phyloP scores from a whole-genome alignment of 2,329 filamentous ascomycete species.

The Monilinia fructicola region DNA sequence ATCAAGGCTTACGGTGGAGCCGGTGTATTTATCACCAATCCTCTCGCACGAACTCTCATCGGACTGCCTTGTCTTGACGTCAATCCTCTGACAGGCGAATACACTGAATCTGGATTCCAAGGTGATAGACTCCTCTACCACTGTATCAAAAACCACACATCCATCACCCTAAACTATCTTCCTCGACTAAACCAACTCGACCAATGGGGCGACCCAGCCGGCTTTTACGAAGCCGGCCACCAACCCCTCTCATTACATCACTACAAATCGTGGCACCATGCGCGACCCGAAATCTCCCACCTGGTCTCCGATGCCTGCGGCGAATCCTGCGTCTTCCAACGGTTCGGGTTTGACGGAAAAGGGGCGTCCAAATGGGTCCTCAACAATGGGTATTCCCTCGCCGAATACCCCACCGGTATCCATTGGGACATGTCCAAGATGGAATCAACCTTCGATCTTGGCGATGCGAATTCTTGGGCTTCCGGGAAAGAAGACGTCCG shows the following conservation, averaged over 20 bases:
- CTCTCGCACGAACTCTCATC: conserved; percentile 31
- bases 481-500: conserved; percentile 31
- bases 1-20: conserved; percentile 38
- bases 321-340: conserved; percentile 39
- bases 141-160: conserved; percentile 36
- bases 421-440: conserved; percentile 37
- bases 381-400: conserved; percentile 37
- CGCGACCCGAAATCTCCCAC: conserved; percentile 33
- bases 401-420: conserved; percentile 38
- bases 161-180: conserved; percentile 35
- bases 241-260: conserved; percentile 38
- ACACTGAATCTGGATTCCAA: conserved; percentile 34
- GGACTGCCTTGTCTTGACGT: conserved; percentile 35
- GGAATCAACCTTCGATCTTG: conserved; percentile 38
- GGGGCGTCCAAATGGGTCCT: conserved; percentile 32
- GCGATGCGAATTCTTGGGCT: conserved; percentile 36
- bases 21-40: conserved; percentile 38
- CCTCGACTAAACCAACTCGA: conserved; percentile 38
- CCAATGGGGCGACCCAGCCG: conserved; percentile 38
- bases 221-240: conserved; percentile 40
- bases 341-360: conserved; percentile 38
- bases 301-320: conserved; percentile 39
- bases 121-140: conserved; percentile 40
- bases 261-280: conserved; percentile 40
- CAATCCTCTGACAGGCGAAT: conserved; percentile 29